Conservation (phyloP, 495 filamentous ascomycete genomes). For the Xanthoparmelia taractica region DNA sequence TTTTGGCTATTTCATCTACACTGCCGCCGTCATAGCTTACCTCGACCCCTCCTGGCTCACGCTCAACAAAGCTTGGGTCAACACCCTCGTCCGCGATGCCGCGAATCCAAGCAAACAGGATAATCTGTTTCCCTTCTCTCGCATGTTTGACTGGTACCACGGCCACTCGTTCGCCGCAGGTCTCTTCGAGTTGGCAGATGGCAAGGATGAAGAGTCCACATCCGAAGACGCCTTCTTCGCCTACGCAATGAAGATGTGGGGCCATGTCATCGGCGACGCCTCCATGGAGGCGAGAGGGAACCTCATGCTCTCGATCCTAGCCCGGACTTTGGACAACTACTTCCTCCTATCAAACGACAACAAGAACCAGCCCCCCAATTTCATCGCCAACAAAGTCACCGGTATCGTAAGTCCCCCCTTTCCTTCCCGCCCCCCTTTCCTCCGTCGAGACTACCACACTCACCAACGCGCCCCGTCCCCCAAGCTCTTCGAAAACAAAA, state of each 20-base stretch:
- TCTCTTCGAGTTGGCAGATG: constrained; percentile 81
- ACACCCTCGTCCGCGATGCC: constrained; percentile 67
- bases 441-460: not conserved
- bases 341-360: constrained; percentile 70
- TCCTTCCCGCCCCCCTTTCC: too few species aligned
- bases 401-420: constrained; percentile 57
- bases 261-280: constrained; percentile 58
- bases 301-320: constrained; percentile 70
- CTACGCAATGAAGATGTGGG: constrained; percentile 95
- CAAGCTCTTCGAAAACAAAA: constrained; percentile 94
- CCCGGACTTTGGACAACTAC: constrained; percentile 64
- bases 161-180: constrained; percentile 97
- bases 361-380: constrained; percentile 64
- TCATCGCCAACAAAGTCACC: constrained; percentile 76
- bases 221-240: constrained; percentile 86
- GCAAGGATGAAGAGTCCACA: constrained; percentile 86
- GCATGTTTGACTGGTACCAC: constrained; percentile 87
- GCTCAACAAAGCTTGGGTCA: constrained; percentile 69
- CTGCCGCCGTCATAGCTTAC: constrained; percentile 75
- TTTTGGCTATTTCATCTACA: constrained; percentile 80
- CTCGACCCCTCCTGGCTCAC: constrained; percentile 71
- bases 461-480: not conserved
- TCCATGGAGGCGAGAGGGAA: constrained; percentile 84
- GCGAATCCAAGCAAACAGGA: constrained; percentile 69
- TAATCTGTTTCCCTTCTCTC: constrained; percentile 73